Conservation (phyloP, 2,329 filamentous ascomycete species). For the Aspergillus oerlinghausenensis region DNA sequence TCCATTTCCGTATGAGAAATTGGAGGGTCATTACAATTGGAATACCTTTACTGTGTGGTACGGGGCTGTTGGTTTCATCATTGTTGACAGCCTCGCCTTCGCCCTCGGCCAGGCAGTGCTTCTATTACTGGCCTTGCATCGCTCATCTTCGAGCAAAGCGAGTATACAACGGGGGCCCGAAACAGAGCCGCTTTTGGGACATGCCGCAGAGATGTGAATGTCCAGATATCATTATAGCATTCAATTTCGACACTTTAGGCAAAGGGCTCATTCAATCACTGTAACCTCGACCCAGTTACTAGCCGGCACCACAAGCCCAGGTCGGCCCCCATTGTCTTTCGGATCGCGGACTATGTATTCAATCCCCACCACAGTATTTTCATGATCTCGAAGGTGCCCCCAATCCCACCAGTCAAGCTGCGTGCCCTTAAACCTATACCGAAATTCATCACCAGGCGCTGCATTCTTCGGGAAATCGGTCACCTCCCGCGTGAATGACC, state of each 20-base stretch:
- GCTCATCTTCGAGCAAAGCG: no score
- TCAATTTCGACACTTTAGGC: neutral
- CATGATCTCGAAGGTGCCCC: constrained; percentile 1
- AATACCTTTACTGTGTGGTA: no score
- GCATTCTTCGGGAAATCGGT: neutral
- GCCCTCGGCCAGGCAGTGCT: no score
- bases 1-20: no score
- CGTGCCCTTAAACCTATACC: neutral
- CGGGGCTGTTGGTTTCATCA: no score
- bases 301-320: neutral
- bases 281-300: neutral
- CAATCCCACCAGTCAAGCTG: constrained; percentile 3
- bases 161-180: no score
- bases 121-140: no score
- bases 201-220: no score
- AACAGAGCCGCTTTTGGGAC: no score
- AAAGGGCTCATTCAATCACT: neutral
- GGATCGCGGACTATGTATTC: neutral
- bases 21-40: no score
- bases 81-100: no score
- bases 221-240: no score
- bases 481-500: neutral
- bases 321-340: neutral
- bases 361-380: constrained; percentile 2
- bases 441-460: neutral